These are phyloP conservation scores for Lactarius pseudohatsudake DNA, from an alignment of 768 basidiomycete genomes.

Conservation along the genomic window DNA sequence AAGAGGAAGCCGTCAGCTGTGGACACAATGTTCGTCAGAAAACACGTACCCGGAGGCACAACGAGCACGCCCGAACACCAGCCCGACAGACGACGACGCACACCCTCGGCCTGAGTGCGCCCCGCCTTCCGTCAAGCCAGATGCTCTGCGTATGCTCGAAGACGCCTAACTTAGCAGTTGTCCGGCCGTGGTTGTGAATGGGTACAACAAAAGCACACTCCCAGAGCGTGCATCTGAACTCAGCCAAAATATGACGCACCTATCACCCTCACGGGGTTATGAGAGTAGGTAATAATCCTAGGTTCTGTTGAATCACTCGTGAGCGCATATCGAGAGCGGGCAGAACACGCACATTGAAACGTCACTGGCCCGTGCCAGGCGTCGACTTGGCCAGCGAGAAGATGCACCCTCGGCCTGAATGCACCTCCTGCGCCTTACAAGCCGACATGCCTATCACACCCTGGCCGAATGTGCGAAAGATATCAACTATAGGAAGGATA, in stretches of 20 bases:
- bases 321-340: neutral
- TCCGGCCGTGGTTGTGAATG: neutral
- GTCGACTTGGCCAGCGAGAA: conserved; percentile 1
- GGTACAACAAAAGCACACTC: neutral
- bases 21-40: neutral
- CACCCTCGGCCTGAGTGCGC: conserved; percentile 17
- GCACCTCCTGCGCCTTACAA: conserved; percentile 2
- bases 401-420: conserved; percentile 16
- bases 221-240: neutral
- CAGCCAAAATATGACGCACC: neutral
- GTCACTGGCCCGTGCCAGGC: neutral
- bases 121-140: neutral
- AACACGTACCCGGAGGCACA: neutral
- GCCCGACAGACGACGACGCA: neutral
- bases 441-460: neutral
- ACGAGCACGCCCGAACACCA: neutral
- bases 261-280: neutral
- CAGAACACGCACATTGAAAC: neutral
- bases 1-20: neutral
- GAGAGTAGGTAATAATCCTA: neutral
- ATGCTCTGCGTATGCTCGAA: neutral
- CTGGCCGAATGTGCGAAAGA: neutral
- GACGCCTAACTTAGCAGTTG: neutral
- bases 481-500: neutral
- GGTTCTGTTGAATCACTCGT: neutral